These are phyloP conservation scores for Aureobasidium musti DNA, from an alignment of 2,329 filamentous ascomycete species.

Conservation along the genomic window DNA sequence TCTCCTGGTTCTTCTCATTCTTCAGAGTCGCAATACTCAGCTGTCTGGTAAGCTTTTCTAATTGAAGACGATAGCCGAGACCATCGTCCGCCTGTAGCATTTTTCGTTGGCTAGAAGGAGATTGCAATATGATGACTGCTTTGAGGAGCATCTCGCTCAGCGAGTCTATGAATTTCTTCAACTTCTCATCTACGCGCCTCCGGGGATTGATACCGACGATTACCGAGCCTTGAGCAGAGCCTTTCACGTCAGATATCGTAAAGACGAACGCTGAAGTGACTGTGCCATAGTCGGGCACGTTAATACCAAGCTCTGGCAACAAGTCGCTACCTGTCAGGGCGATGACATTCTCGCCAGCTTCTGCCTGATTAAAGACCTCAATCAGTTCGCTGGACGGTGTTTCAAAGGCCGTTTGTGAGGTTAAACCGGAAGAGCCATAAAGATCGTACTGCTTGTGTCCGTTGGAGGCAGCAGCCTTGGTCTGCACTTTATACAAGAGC, in stretches of 20 bases:
- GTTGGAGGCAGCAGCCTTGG: background rate
- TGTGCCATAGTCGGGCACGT: background rate
- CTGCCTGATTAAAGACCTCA: background rate
- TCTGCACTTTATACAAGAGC: slow-evolving; percentile 28
- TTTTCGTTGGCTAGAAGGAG: slow-evolving; percentile 2
- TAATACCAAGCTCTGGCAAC: background rate
- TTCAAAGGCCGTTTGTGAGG: background rate
- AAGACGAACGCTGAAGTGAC: slow-evolving; percentile 6
- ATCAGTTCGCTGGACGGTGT: background rate
- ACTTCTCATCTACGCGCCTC: background rate
- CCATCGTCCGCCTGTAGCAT: background rate
- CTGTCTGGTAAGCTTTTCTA: slow-evolving; percentile 39
- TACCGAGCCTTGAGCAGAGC: background rate
- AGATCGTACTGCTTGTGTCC: background rate
- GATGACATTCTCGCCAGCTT: background rate
- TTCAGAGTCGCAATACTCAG: slow-evolving; percentile 39
- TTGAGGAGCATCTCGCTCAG: slow-evolving; percentile 8
- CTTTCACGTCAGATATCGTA: background rate
- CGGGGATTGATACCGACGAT: slow-evolving; percentile 2
- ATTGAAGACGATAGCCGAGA: background rate
- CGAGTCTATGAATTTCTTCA: slow-evolving; percentile 10
- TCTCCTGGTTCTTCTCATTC: slow-evolving; percentile 42
- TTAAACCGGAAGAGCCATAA: background rate
- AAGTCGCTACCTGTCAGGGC: background rate
- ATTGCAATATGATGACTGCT: slow-evolving; percentile 4